phyloP scores from a whole-genome alignment of 1,284 basidiomycete genomes.

The Ceratobasidium theobromae region DNA sequence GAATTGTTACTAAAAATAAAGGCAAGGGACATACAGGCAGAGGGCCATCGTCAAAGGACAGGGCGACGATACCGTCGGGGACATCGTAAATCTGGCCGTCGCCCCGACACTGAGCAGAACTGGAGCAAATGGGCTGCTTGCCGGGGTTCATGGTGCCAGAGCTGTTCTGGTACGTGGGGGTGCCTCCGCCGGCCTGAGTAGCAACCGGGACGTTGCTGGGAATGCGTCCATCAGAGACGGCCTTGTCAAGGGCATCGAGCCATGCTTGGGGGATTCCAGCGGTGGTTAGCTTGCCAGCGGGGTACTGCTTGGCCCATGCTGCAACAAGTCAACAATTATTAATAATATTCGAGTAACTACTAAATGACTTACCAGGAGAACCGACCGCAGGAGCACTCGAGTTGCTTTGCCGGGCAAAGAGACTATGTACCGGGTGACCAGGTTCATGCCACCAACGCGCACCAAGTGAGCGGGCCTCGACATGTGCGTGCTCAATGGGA shows the following conservation, averaged over 20 bases:
- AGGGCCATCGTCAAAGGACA: slow-evolving; percentile 74
- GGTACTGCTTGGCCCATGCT: slow-evolving; percentile 33
- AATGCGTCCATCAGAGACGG: slow-evolving; percentile 68
- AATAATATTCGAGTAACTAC: background rate
- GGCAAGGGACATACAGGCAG: slow-evolving; percentile 49
- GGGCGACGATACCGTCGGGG: slow-evolving; percentile 58
- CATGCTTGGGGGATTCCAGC: slow-evolving; percentile 60
- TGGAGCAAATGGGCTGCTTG: slow-evolving; percentile 57
- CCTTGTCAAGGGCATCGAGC: slow-evolving; percentile 64
- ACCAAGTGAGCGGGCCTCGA: slow-evolving; percentile 28
- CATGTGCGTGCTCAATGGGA: slow-evolving; percentile 27
- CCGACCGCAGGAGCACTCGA: slow-evolving; percentile 62
- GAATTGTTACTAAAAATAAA: background rate
- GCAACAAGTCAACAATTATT: slow-evolving; percentile 5
- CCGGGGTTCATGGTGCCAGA: slow-evolving; percentile 55
- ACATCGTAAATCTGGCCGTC: slow-evolving; percentile 69
- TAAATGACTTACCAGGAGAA: slow-evolving; percentile 51
- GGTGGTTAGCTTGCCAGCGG: slow-evolving; percentile 48
- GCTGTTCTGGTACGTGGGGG: slow-evolving; percentile 57
- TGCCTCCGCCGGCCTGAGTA: slow-evolving; percentile 44
- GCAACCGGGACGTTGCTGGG: slow-evolving; percentile 61
- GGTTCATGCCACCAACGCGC: slow-evolving; percentile 54
- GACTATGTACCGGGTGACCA: slow-evolving; percentile 53
- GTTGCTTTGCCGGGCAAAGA: slow-evolving; percentile 48
- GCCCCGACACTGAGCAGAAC: slow-evolving; percentile 61